Base-by-base conservation (phyloP, 768 basidiomycete genomes). In the Leucosporidium scottii region DNA sequence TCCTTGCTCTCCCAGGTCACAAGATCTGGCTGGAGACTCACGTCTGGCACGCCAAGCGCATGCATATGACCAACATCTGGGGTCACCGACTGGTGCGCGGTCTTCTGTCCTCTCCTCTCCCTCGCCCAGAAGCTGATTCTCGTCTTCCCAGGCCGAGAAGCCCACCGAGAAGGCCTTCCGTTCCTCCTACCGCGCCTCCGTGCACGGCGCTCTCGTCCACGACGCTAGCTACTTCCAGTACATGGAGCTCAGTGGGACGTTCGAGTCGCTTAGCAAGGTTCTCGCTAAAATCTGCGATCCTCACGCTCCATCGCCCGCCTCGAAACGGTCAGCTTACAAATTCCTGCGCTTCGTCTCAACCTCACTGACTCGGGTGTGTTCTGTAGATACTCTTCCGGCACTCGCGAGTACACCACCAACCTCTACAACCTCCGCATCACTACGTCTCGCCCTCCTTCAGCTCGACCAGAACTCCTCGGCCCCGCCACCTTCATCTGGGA, bases 11-110 rank as follows among this genome's bases (percentile, higher is more conserved):
- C 50, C 10, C 70, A 96, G 93, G 82, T 36, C 83, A 89, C 71
- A 97, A 97, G 77, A 80, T 83, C 18, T 98, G 94, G 94, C 84
- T 99, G 0, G 91, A 94, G 76, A 94, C 93, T 8, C 96, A 99
- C 77, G 79, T 98, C 25, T 98, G 93, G 91, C 94, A 97, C 74
- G 90, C 93, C 1, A 98, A 97, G 78, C 85, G 96, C 9, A 94
- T 94, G 86, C 85, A 87, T 69, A 97, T 98, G 94, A 83, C 87
- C 73, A 87, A 86, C 70, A 82, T 90, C 78, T 98, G 93, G 93
- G 91, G 91, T 0, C 91, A 91, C 77, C 83, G 91, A 73, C 81
- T 99, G 62, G 92, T 91, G 34, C 27, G 83, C 34, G n/a, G 10
- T 34, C 34, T 44, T 27, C 50, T 28, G n/a, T 34, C 25, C 27